Percentiles rank a stretch among this genome's conserved stretches.
Conservation (phyloP, 176 grass and related monocot species). For the Oryza punctata region DNA sequence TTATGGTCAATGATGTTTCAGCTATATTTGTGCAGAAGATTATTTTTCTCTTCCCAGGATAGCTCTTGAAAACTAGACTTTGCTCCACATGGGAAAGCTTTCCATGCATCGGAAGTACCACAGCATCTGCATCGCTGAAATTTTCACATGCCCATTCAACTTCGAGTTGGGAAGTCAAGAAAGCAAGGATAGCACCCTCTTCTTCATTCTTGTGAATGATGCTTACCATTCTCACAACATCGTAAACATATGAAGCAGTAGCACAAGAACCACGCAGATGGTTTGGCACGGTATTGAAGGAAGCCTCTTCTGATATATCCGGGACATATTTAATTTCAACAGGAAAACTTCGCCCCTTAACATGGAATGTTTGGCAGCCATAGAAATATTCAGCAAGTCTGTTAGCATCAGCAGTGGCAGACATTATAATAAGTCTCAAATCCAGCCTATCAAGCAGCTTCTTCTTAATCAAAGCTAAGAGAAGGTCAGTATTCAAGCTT, state of each 20-base stretch:
- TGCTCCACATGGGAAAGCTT: slow-evolving; percentile 85
- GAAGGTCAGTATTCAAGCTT: slow-evolving; percentile 95
- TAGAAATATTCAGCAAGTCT: slow-evolving; percentile 85
- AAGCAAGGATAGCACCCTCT: slow-evolving; percentile 86
- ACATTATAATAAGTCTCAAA: slow-evolving; percentile 92
- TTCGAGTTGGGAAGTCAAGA: slow-evolving; percentile 92
- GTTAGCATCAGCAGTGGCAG: slow-evolving; percentile 83
- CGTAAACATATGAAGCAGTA: slow-evolving; percentile 72
- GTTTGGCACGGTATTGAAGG: slow-evolving; percentile 36
- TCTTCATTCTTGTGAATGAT: slow-evolving; percentile 77
- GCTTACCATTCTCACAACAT: slow-evolving; percentile 73
- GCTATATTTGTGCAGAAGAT: slow-evolving; percentile 95
- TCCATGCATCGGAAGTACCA: slow-evolving; percentile 88
- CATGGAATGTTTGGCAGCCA: slow-evolving; percentile 63
- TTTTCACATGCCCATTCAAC: slow-evolving; percentile 92
- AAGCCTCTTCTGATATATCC: slow-evolving; percentile 45
- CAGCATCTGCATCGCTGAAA: slow-evolving; percentile 58
- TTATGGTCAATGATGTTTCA: slow-evolving; percentile 90
- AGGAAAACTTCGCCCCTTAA: slow-evolving; percentile 80
- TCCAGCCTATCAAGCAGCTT: slow-evolving; percentile 71
- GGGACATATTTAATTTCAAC: slow-evolving; percentile 90
- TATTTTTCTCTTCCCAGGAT: slow-evolving; percentile 81
- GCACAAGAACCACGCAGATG: slow-evolving; percentile 33
- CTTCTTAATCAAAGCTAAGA: slow-evolving; percentile 90
- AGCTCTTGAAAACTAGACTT: slow-evolving; percentile 75